These are phyloP conservation scores for Schizophyllum amplum DNA, from an alignment of 1,284 basidiomycete species.

Conservation along the genomic window DNA sequence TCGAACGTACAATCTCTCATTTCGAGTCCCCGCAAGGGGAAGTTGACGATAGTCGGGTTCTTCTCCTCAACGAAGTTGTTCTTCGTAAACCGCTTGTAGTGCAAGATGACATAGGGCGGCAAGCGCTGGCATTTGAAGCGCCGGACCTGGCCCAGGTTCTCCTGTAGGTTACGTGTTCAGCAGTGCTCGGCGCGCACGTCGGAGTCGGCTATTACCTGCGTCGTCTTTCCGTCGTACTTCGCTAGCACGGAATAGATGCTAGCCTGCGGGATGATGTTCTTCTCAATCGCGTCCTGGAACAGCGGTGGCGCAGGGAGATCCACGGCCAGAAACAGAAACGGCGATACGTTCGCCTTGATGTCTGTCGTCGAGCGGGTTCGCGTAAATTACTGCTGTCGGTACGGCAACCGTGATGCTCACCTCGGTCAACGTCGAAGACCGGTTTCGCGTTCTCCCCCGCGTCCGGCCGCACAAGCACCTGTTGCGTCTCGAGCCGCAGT, in stretches of 20 bases:
- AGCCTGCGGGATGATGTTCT: conserved; percentile 98
- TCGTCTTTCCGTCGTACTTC: conserved; percentile 91
- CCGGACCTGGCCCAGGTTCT: conserved; percentile 79
- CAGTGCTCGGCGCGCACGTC: conserved; percentile 12
- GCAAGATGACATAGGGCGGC: conserved; percentile 89
- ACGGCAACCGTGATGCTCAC: conserved; percentile 29
- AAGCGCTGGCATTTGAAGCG: conserved; percentile 85
- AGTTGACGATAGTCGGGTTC: conserved; percentile 98
- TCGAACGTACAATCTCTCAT: conserved; percentile 74
- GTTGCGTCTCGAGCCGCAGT: conserved; percentile 88
- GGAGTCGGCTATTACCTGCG: conserved; percentile 51
- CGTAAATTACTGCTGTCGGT: not conserved
- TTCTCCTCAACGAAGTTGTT: conserved; percentile 98
- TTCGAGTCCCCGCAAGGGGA: conserved; percentile 88
- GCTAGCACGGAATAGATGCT: conserved; percentile 86
- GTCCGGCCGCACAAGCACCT: conserved; percentile 81
- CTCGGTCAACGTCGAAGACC: conserved; percentile 86
- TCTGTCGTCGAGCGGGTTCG: conserved; percentile 38
- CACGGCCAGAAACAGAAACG: conserved; percentile 92
- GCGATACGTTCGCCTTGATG: conserved; percentile 79
- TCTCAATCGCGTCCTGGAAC: conserved; percentile 92
- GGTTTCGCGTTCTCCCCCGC: conserved; percentile 67
- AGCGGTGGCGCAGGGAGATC: conserved; percentile 95
- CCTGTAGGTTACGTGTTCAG: conserved; percentile 33
- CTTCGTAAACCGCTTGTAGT: conserved; percentile 97